phyloP scores from a whole-genome alignment of 1,284 basidiomycete species.

The Stygiomarasmius scandens region DNA sequence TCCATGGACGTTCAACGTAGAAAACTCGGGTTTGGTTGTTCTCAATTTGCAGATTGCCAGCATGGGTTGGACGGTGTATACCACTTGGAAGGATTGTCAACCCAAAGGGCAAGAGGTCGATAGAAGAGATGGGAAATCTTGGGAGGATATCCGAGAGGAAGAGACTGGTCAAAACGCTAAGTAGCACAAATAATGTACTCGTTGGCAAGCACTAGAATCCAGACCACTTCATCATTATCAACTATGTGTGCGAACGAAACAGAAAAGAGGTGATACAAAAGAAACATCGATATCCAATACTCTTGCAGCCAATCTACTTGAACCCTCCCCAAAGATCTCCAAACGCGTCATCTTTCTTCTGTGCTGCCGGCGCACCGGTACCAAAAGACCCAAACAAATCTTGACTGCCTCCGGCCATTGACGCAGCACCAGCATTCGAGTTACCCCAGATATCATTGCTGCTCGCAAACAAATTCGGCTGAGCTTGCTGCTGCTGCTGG shows the following conservation, averaged over 20 bases:
- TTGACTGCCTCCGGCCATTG: slow-evolving; percentile 18
- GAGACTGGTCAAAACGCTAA: too few relatives aligned
- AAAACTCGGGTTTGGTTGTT: neutral
- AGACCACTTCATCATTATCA: too few relatives aligned
- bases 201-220: too few relatives aligned
- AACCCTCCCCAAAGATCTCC: slow-evolving; percentile 82
- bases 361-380: slow-evolving; percentile 20
- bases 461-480: slow-evolving; percentile 34
- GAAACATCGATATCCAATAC: too few relatives aligned
- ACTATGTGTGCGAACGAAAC: too few relatives aligned
- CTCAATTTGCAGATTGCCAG: neutral
- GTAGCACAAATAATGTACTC: too few relatives aligned
- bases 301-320: too few relatives aligned
- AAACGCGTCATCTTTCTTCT: slow-evolving; percentile 78
- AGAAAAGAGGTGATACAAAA: too few relatives aligned
- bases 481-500: slow-evolving; percentile 24
- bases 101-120: neutral
- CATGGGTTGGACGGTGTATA: neutral
- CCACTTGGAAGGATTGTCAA: neutral
- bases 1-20: neutral
- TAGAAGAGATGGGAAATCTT: neutral
- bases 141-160: neutral
- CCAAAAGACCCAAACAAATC: slow-evolving; percentile 22
- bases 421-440: slow-evolving; percentile 12
- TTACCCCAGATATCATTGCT: slow-evolving; percentile 63